phyloP scores from a whole-genome alignment of 805 yeast species.

The Metschnikowia corniflorae region DNA sequence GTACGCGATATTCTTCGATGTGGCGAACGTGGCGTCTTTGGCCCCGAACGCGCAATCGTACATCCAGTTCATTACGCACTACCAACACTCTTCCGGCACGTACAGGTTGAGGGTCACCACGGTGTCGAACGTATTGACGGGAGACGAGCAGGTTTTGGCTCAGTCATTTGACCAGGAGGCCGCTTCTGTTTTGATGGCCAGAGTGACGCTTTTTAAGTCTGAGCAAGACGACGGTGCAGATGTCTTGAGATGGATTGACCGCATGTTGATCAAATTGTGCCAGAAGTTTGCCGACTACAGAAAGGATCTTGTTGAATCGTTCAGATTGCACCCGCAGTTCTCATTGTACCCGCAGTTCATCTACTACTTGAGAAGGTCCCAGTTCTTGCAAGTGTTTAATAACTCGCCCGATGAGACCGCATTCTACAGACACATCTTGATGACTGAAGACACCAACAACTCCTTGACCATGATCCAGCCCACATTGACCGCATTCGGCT shows the following conservation, averaged over 20 bases:
- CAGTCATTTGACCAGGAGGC: slow-evolving; percentile 96
- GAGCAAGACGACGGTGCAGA: slow-evolving; percentile 85
- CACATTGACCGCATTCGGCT: slow-evolving; percentile 79
- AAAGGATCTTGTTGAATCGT: slow-evolving; percentile 78
- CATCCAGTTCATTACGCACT: slow-evolving; percentile 85
- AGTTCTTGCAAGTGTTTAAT: slow-evolving; percentile 92
- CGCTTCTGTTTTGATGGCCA: slow-evolving; percentile 89
- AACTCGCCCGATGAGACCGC: slow-evolving; percentile 99
- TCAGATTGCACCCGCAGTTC: slow-evolving; percentile 79
- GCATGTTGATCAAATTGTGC: slow-evolving; percentile 84
- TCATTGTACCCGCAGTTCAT: slow-evolving; percentile 92
- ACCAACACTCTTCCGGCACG: slow-evolving; percentile 94
- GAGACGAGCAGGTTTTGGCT: slow-evolving; percentile 46
- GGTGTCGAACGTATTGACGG: slow-evolving; percentile 52
- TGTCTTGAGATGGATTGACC: slow-evolving; percentile 90
- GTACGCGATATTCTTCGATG: slow-evolving; percentile 86
- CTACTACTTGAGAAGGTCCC: slow-evolving; percentile 93
- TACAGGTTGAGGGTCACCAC: slow-evolving; percentile 90
- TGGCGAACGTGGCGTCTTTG: slow-evolving; percentile 45
- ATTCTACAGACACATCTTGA: slow-evolving; percentile 87
- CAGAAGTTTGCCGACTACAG: slow-evolving; percentile 91
- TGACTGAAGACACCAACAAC: slow-evolving; percentile 88
- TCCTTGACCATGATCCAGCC: slow-evolving; percentile 98
- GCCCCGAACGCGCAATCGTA: slow-evolving; percentile 48
- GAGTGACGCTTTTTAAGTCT: slow-evolving; percentile 83